These are phyloP conservation scores for Aegilops bicornis DNA, from an alignment of 176 grass and related monocot genomes.

Conservation along the genomic window DNA sequence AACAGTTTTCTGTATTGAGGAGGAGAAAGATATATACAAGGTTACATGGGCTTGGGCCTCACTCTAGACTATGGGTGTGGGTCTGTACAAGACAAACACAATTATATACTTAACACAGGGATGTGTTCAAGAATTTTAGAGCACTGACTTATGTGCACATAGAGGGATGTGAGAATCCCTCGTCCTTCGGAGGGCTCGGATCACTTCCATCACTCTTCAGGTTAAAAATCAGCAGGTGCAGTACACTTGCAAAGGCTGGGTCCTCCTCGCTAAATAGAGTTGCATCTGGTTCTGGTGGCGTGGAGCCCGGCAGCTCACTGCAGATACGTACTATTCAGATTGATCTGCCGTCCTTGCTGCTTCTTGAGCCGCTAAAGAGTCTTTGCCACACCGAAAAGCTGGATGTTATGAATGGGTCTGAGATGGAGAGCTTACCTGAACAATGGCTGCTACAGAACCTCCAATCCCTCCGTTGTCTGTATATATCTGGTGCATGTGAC, in stretches of 20 bases:
- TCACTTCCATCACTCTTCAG: fast-evolving
- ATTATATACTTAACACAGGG: background rate
- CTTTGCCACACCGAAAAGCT: fast-evolving
- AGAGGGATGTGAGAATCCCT: background rate
- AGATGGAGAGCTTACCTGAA: background rate
- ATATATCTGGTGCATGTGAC: too few species aligned
- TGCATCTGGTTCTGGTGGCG: background rate
- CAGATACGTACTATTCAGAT: fast-evolving
- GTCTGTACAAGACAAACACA: too few species aligned
- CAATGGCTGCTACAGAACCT: background rate
- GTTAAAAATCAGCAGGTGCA: fast-evolving
- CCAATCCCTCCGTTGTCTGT: background rate
- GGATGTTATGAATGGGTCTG: background rate
- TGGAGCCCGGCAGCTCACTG: background rate
- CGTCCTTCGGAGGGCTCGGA: background rate
- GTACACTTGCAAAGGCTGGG: background rate
- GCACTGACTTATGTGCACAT: fast-evolving
- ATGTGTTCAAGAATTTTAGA: background rate
- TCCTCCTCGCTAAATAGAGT: background rate
- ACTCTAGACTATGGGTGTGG: too few species aligned
- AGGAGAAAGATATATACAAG: too few species aligned
- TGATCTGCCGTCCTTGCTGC: background rate
- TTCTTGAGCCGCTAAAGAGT: slow-evolving; percentile 1
- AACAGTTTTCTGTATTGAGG: too few species aligned
- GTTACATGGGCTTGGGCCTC: too few species aligned